A percentile compares a stretch with the other conserved stretches of the same genome.
Conservation (phyloP, 352 stramenopile species). For the Globisporangium takayamanum region DNA sequence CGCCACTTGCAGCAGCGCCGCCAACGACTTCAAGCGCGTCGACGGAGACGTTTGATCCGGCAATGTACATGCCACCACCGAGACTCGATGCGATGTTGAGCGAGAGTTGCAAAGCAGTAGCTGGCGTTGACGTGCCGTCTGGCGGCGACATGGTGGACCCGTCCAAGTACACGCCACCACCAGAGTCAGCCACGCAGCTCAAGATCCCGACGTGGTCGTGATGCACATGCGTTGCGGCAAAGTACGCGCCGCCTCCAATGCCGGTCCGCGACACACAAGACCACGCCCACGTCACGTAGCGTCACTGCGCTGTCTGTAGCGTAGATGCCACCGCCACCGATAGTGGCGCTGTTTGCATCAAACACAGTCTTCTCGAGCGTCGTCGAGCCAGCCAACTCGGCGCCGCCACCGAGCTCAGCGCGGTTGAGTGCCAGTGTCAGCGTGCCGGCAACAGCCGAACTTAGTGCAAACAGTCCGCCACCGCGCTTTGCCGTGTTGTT, state of each 20-base stretch:
- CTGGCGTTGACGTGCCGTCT: not conserved
- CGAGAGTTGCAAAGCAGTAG: not conserved
- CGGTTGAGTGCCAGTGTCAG: constrained; percentile 18
- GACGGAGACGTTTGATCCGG: constrained; percentile 14
- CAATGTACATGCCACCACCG: constrained; percentile 28
- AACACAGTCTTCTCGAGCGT: constrained; percentile 16
- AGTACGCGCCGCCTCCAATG: constrained; percentile 23
- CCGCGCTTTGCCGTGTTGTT: constrained; percentile 20
- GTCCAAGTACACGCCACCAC: constrained; percentile 30
- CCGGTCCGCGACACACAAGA: constrained; percentile 16
- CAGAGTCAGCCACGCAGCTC: constrained; percentile 15
- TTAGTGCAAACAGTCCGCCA: constrained; percentile 21
- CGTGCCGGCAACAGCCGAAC: constrained; percentile 18
- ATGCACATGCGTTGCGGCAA: constrained; percentile 11
- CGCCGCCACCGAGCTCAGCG: constrained; percentile 23
- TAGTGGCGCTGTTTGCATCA: constrained; percentile 16
- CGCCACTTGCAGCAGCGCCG: constrained; percentile 18
- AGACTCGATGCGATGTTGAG: constrained; percentile 17
- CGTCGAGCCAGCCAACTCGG: constrained; percentile 7
- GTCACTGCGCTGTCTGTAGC: constrained; percentile 16
- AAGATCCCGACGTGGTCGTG: constrained; percentile 19
- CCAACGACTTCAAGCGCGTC: constrained; percentile 12
- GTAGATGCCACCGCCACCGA: constrained; percentile 27
- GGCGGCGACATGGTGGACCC: constrained; percentile 16
- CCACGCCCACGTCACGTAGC: constrained; percentile 17